These are phyloP conservation scores for carrot (Daucus carota) DNA, from an alignment of 129 eudicot species.

Conservation along the genomic window DH1_v3.0 NC_030389.2:37159001-37159500, in stretches of 20 bases:
- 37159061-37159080: slow-evolving; percentile 86
- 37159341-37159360: background rate
- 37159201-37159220: slow-evolving; percentile 94
- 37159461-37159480: slow-evolving; percentile 76
- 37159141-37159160: slow-evolving; percentile 88
- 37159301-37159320: background rate
- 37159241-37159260: background rate
- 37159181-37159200: slow-evolving; percentile 58
- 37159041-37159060: slow-evolving; percentile 72
- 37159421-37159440: slow-evolving; percentile 91
- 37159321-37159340: background rate
- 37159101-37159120: slow-evolving; percentile 84
- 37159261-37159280: background rate
- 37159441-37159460: slow-evolving; percentile 84
- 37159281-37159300: background rate
- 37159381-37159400: background rate
- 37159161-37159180: slow-evolving; percentile 50
- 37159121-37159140: slow-evolving; percentile 86
- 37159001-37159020: slow-evolving; percentile 5
- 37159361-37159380: background rate
- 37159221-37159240: slow-evolving; percentile 32
- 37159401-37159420: slow-evolving; percentile 58
- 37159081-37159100: slow-evolving; percentile 88
- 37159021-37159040: slow-evolving; percentile 54
- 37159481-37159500: slow-evolving; percentile 99